Conservation (phyloP, 495 filamentous ascomycete species). For the Xanthoparmelia taractica region DNA sequence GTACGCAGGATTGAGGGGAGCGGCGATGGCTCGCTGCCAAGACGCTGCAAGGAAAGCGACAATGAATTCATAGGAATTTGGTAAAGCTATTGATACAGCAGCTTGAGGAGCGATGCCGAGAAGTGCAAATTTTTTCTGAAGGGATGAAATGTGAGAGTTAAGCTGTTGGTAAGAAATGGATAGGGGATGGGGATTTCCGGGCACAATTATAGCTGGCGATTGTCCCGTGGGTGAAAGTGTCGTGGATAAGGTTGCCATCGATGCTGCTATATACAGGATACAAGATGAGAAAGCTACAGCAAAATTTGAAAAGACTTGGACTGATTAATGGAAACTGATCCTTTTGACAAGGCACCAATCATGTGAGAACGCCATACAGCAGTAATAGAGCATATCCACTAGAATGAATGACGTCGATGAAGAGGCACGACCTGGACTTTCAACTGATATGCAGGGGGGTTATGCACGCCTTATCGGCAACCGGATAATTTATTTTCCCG, state of each 20-base stretch:
- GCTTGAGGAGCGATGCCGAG: conserved; percentile 56
- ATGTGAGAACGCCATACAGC: too few relatives aligned
- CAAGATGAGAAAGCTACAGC: neutral
- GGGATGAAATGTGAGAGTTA: conserved; percentile 48
- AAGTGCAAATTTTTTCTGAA: conserved; percentile 64
- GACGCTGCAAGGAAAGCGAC: conserved; percentile 70
- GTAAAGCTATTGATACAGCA: conserved; percentile 67
- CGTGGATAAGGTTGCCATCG: conserved; percentile 42
- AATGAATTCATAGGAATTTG: conserved; percentile 76
- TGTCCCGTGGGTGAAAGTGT: conserved; percentile 37
- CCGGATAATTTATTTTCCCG: too few relatives aligned
- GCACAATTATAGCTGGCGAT: conserved; percentile 59
- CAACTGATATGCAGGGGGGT: too few relatives aligned
- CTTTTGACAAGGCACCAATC: too few relatives aligned
- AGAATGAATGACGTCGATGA: neutral
- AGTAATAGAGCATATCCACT: neutral
- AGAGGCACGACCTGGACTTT: neutral
- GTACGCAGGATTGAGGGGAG: conserved; percentile 74
- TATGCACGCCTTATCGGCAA: too few relatives aligned
- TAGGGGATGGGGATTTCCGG: conserved; percentile 48
- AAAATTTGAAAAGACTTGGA: too few relatives aligned
- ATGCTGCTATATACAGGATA: neutral
- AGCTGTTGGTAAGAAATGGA: conserved; percentile 58
- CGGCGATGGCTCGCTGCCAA: conserved; percentile 71
- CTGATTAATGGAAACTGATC: neutral